A percentile compares a stretch with the other conserved stretches of the same genome.
These are phyloP conservation scores for Cardamine occulta DNA, from an alignment of 345 rosid genomes.

Conservation along the genomic window DNA sequence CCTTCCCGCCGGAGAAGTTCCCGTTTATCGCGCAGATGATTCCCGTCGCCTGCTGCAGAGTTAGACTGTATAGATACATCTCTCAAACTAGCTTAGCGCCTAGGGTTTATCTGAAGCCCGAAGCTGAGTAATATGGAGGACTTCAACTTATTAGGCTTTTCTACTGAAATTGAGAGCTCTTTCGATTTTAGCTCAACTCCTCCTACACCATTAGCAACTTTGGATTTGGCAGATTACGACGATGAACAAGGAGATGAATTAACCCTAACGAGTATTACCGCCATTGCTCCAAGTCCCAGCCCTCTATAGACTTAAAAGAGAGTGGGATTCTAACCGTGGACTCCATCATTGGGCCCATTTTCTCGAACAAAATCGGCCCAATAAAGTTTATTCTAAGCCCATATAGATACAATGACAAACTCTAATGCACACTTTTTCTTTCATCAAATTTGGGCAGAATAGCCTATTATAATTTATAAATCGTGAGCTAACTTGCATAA, in stretches of 20 bases:
- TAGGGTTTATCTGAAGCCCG: slow-evolving; percentile 18
- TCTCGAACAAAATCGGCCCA: not conserved
- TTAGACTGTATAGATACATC: slow-evolving; percentile 94
- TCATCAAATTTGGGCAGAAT: no score
- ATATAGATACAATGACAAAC: not conserved
- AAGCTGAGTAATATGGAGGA: not conserved
- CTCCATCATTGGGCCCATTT: not conserved
- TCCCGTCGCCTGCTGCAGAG: slow-evolving; percentile 95
- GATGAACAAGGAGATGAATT: not conserved
- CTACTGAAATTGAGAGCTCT: not conserved
- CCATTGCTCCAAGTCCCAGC: slow-evolving; percentile 29
- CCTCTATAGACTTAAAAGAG: no score
- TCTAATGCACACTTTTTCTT: no score
- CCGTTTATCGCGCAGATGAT: slow-evolving; percentile 83
- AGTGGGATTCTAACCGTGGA: not conserved
- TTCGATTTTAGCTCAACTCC: not conserved
- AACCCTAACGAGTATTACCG: slow-evolving; percentile 23
- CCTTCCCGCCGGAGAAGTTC: slow-evolving; percentile 92
- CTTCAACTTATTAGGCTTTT: not conserved
- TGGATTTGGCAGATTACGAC: not conserved
- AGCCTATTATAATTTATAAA: no score
- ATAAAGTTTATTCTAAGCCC: not conserved
- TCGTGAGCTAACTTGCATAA: no score
- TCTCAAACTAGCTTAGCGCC: slow-evolving; percentile 16
- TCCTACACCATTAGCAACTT: not conserved